phyloP scores from a whole-genome alignment of 2,329 filamentous ascomycete genomes.

The Trichoderma semiorbis region DNA sequence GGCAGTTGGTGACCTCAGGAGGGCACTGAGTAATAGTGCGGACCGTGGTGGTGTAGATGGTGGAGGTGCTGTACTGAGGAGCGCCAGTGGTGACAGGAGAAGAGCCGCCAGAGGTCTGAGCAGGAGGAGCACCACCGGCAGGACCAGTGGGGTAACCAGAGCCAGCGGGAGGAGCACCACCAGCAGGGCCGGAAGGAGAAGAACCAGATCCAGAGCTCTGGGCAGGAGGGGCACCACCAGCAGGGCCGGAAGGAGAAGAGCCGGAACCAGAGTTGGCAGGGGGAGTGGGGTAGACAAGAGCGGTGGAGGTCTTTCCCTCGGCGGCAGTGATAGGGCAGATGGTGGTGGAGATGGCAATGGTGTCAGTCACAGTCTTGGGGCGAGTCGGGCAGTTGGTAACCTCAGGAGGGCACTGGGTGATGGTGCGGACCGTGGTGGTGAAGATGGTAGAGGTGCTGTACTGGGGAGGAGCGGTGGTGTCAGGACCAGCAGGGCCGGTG shows the following conservation, averaged over 20 bases:
- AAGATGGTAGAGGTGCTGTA: constrained; percentile 53
- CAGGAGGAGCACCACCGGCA: constrained; percentile 2
- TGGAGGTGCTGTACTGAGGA: constrained; percentile 44
- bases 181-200: background rate
- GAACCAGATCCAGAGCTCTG: too few relatives aligned
- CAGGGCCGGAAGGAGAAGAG: background rate
- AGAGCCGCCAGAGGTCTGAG: background rate
- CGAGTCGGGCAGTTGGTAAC: constrained; percentile 59
- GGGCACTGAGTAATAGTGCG: constrained; percentile 61
- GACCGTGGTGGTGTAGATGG: constrained; percentile 56
- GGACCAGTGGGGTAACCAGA: background rate
- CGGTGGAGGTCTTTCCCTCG: background rate
- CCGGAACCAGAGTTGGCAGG: constrained; percentile 12
- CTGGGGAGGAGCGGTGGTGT: constrained; percentile 21
- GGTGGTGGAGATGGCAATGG: constrained; percentile 39
- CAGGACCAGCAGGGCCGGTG: constrained; percentile 14
- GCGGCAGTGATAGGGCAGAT: constrained; percentile 38
- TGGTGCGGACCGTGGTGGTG: constrained; percentile 56
- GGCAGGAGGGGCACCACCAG: background rate
- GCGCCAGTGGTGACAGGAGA: constrained; percentile 20
- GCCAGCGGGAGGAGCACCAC: background rate
- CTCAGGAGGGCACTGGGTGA: constrained; percentile 58
- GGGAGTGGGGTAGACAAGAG: constrained; percentile 15
- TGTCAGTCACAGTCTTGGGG: constrained; percentile 37
- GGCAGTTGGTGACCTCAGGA: constrained; percentile 61